These are phyloP conservation scores for Elaeagnus macrophylla DNA, from an alignment of 306 rosid species.

Conservation along the genomic window DNA sequence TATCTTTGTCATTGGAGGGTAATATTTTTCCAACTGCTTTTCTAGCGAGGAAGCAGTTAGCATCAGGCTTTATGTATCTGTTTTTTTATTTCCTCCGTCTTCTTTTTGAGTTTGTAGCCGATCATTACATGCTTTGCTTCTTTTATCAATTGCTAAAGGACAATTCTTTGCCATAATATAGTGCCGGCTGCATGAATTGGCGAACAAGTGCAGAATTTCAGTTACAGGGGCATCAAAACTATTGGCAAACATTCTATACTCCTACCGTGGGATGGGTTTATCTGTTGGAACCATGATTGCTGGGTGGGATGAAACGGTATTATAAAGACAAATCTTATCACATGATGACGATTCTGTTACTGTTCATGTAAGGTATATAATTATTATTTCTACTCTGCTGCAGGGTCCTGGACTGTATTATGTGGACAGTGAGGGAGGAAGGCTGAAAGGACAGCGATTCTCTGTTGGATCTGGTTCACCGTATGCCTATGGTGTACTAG, in stretches of 20 bases:
- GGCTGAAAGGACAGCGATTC: slow-evolving; percentile 85
- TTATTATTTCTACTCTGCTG: slow-evolving; percentile 4
- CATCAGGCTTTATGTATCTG: too few species aligned
- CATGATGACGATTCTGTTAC: background rate
- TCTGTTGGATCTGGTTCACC: slow-evolving; percentile 99
- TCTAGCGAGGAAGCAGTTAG: too few species aligned
- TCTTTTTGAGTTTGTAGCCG: too few species aligned
- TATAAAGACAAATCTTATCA: background rate
- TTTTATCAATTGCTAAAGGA: slow-evolving; percentile 8
- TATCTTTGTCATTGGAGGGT: too few species aligned
- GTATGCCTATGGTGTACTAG: slow-evolving; percentile 93
- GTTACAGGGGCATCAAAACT: slow-evolving; percentile 96
- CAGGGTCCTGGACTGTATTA: slow-evolving; percentile 97
- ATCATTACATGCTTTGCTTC: background rate
- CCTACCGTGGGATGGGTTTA: slow-evolving; percentile 93
- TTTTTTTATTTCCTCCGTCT: too few species aligned
- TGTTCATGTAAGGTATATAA: too few species aligned
- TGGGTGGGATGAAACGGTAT: slow-evolving; percentile 99
- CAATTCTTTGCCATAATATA: slow-evolving; percentile 12
- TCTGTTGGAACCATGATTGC: slow-evolving; percentile 99
- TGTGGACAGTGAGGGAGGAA: slow-evolving; percentile 96
- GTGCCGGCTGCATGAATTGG: slow-evolving; percentile 91
- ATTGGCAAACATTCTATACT: slow-evolving; percentile 88
- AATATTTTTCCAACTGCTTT: too few species aligned
- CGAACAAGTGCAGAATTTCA: slow-evolving; percentile 86